phyloP scores from a whole-genome alignment of 257 asterid species.

The Anisodus acutangulus region DNA sequence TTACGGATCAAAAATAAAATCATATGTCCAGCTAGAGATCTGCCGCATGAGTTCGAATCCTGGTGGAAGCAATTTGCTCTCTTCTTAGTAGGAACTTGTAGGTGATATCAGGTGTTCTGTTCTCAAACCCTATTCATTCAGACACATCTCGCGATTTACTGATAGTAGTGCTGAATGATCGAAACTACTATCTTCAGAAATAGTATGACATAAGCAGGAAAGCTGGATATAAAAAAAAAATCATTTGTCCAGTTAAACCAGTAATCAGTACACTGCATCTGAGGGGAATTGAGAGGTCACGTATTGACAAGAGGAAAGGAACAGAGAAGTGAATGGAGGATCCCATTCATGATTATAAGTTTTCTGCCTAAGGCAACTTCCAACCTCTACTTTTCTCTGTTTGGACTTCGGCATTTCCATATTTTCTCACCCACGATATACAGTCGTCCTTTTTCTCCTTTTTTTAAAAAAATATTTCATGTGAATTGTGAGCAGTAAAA shows the following conservation, averaged over 20 bases:
- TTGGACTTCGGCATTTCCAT: conserved; percentile 25
- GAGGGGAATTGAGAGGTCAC: conserved; percentile 6
- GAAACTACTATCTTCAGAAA: too few species aligned
- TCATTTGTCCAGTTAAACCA: background rate
- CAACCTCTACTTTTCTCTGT: conserved; percentile 13
- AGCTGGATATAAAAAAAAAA: too few species aligned
- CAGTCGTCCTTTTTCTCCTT: background rate
- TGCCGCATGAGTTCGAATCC: too few species aligned
- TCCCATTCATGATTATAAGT: conserved; percentile 28
- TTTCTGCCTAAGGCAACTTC: conserved; percentile 1
- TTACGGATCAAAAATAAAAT: too few species aligned
- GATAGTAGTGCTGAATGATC: too few species aligned
- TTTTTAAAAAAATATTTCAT: background rate
- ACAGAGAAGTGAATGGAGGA: conserved; percentile 23
- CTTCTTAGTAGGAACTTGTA: too few species aligned
- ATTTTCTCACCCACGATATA: background rate
- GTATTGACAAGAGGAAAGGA: conserved; percentile 28
- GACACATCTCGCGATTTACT: too few species aligned
- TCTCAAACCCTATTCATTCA: too few species aligned
- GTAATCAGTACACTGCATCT: background rate
- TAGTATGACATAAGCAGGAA: too few species aligned
- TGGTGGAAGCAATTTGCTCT: too few species aligned
- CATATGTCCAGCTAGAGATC: background rate
- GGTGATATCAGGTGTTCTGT: too few species aligned
- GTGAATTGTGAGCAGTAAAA: background rate